Evolutionary conservation across 2,329 filamentous ascomycete species (phyloP).

Genomic region (Fusarium nematophilum): DNA sequence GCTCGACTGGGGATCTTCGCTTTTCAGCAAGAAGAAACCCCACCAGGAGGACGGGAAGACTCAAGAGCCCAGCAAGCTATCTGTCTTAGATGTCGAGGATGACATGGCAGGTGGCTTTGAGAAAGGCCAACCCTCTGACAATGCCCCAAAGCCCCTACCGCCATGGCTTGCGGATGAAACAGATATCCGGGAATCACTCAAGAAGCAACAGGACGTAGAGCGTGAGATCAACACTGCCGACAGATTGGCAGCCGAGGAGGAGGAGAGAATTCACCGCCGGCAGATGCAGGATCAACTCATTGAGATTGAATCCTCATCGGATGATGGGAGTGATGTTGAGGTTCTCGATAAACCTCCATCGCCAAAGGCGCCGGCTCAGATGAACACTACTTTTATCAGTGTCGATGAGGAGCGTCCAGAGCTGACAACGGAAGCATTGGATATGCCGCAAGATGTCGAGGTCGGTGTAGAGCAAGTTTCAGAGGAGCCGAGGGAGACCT

Average conservation of each 20-base stretch:
- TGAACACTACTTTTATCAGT: conserved; percentile 1
- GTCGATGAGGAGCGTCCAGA: conserved; percentile 17
- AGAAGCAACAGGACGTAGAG: conserved; percentile 67
- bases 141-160: conserved; percentile 71
- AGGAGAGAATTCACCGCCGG: conserved; percentile 59
- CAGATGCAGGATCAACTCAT: conserved; percentile 64
- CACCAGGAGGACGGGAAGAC: conserved; percentile 38
- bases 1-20: conserved; percentile 74
- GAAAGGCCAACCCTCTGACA: conserved; percentile 55
- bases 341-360: conserved; percentile 62
- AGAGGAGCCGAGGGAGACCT: background rate
- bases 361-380: conserved; percentile 36
- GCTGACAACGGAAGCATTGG: background rate
- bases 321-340: conserved; percentile 67
- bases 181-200: conserved; percentile 73
- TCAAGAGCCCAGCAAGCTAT: conserved; percentile 25
- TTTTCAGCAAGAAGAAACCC: conserved; percentile 60
- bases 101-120: conserved; percentile 75
- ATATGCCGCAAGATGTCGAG: background rate
- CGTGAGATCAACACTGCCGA: conserved; percentile 73
- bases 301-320: conserved; percentile 72
- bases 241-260: conserved; percentile 65
- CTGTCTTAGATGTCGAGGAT: conserved; percentile 47
- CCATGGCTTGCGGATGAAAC: conserved; percentile 77
- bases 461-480: background rate